Percentiles rank a stretch among this genome's conserved stretches.
Conservation (phyloP, 345 rosid genomes). For the Odontarrhena argentea region DNA sequence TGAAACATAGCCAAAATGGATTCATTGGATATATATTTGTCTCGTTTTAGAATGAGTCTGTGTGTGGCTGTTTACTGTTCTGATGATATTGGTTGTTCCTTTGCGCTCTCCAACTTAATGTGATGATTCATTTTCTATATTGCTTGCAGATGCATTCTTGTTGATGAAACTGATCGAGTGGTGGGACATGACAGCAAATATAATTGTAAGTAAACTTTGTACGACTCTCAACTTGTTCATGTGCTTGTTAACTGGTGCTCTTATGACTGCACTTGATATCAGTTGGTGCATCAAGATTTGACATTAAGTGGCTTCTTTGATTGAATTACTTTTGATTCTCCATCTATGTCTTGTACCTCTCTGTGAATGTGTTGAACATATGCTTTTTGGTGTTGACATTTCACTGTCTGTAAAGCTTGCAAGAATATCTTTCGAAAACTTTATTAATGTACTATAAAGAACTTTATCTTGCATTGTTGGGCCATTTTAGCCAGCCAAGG, state of each 20-base stretch:
- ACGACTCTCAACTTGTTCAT: neutral
- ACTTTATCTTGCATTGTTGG: slow-evolving; percentile 7
- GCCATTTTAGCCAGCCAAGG: neutral
- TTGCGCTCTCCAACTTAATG: neutral
- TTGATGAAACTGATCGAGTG: slow-evolving; percentile 81
- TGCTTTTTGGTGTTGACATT: neutral
- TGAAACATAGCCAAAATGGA: slow-evolving; percentile 8
- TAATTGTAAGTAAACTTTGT: slow-evolving; percentile 61
- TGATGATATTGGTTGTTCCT: slow-evolving; percentile 8
- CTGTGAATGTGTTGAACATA: neutral
- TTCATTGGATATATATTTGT: neutral
- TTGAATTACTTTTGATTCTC: slow-evolving; percentile 1
- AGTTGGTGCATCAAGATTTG: neutral
- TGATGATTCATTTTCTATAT: slow-evolving; percentile 10
- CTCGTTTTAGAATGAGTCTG: neutral
- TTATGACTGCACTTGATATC: neutral
- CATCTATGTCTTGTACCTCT: neutral
- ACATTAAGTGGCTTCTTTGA: neutral
- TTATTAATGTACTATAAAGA: neutral
- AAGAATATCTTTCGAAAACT: neutral
- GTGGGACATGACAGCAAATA: slow-evolving; percentile 91
- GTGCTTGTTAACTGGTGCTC: neutral
- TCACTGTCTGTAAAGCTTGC: slow-evolving; percentile 3
- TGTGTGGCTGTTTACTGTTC: neutral
- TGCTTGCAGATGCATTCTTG: slow-evolving; percentile 87